Evolutionary conservation across 2,329 filamentous ascomycete species (phyloP).

Genomic region (Monilinia vaccinii-corymbosi): DNA sequence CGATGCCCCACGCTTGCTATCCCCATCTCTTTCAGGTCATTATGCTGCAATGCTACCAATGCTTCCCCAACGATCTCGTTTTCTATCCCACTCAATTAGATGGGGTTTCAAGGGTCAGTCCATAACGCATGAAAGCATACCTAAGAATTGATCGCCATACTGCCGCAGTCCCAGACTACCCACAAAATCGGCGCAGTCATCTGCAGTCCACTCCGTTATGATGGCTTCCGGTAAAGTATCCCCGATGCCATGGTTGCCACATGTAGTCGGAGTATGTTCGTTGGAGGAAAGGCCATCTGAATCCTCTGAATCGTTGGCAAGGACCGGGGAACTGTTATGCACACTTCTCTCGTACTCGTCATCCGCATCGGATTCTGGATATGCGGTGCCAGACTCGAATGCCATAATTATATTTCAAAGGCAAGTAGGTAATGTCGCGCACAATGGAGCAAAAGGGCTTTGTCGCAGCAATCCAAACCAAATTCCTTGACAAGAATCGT

Average conservation of each 20-base stretch:
- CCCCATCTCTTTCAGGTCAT: conserved; percentile 92
- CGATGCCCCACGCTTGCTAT: conserved; percentile 89
- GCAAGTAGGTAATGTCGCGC: conserved; percentile 2
- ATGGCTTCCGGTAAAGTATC: conserved; percentile 64
- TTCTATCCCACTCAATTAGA: conserved; percentile 44
- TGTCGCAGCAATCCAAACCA: conserved; percentile 9
- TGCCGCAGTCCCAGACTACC: conserved; percentile 69
- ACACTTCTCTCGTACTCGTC: conserved; percentile 75
- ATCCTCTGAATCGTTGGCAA: conserved; percentile 58
- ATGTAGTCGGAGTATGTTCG: conserved; percentile 74
- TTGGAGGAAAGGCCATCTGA: conserved; percentile 56
- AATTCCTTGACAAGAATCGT: conserved; percentile 10
- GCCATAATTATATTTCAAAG: conserved; percentile 32
- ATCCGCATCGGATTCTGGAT: conserved; percentile 72
- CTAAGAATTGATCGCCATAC: conserved; percentile 75
- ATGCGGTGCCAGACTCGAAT: conserved; percentile 58
- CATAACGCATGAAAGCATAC: conserved; percentile 40
- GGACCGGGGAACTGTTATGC: conserved; percentile 56
- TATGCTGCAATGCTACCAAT: conserved; percentile 77
- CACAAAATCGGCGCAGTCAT: conserved; percentile 87
- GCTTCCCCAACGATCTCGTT: conserved; percentile 93
- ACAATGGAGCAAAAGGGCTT: conserved; percentile 4
- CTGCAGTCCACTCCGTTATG: conserved; percentile 72
- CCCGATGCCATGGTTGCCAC: conserved; percentile 55
- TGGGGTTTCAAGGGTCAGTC: not conserved